Base-by-base conservation (phyloP, 192 early-diverging fungal species). In the Gamsiella multidivaricata region DNA sequence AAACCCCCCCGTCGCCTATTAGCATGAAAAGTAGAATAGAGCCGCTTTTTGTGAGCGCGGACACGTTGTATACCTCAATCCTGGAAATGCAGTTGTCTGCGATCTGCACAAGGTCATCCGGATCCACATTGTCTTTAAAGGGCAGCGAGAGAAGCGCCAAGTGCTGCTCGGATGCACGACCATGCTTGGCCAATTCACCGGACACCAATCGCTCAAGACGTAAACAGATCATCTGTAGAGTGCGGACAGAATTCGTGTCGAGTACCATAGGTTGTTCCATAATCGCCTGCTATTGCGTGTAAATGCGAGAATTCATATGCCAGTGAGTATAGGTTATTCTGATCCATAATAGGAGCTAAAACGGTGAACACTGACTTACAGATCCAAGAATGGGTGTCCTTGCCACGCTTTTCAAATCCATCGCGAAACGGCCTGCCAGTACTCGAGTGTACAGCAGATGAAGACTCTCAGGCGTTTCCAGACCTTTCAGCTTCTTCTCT, bases 401-500 rank as follows among this genome's bases (percentile, higher is more conserved):
- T 23, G 39, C 42, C 52, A 56, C 34, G 17, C 46, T 65, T 33
- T 45, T 73, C 4, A 61, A 37, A 36, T 69, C 66, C 56, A 60
- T 52, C 26, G 56, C 51, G 32, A 59, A 55, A 45, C 66, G 47
- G 15, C 61, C 70, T 26, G 52, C 65, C 23, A 69, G 8, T 8
- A 75, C 26, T 3, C 51, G 54, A 23, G 42, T 69, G 18, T 70
- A 69, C 15, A 95, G 85, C 55, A 92, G 74, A 42, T 86, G 91
- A 37, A 96, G 70, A 62, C 89, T 86, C 69, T 97, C 95, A 2
- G 94, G 93, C 2, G 92, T 94, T 78, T 97, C 95, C 14, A 97
- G 80, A 0, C 95, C 95, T 80, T 97, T 97, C 22, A 97, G 85
- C 53, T 91, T 92, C 33, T 86, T 88, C 61, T 95, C 95, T 31